phyloP scores from a whole-genome alignment of 441 rosid genomes.

The Populus tomentosa region DNA sequence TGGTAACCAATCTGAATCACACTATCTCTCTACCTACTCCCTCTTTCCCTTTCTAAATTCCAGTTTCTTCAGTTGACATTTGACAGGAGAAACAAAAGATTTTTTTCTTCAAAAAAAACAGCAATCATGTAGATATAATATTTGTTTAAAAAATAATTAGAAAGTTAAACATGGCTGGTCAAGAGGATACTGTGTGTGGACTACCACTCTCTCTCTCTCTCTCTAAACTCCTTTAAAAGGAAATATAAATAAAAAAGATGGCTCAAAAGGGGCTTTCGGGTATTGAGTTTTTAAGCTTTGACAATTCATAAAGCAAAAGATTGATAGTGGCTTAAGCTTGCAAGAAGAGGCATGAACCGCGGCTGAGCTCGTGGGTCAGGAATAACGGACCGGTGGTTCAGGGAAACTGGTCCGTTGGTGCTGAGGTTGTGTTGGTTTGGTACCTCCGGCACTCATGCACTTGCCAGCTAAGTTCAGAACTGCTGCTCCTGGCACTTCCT shows the following conservation, averaged over 20 bases:
- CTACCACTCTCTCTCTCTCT: slow-evolving; percentile 4
- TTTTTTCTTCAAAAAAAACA: neutral
- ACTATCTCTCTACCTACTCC: slow-evolving; percentile 12
- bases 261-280: no score
- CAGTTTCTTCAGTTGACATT: slow-evolving; percentile 12
- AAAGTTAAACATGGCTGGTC: neutral
- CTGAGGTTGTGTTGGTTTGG: no score
- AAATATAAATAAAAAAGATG: no score
- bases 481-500: no score
- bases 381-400: no score
- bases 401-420: no score
- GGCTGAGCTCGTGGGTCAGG: no score
- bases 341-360: no score
- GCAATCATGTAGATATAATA: neutral
- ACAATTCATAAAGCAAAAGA: slow-evolving; percentile 22
- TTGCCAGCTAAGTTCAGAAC: no score
- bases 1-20: slow-evolving; percentile 27
- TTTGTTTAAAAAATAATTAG: neutral
- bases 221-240: neutral
- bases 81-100: neutral
- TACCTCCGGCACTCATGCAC: no score
- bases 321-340: neutral
- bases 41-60: neutral
- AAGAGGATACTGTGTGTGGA: slow-evolving; percentile 2
- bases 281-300: slow-evolving; percentile 16